These are phyloP conservation scores for Penicillium sp. DNA, from an alignment of 2,329 filamentous ascomycete species.

Conservation along the genomic window DNA sequence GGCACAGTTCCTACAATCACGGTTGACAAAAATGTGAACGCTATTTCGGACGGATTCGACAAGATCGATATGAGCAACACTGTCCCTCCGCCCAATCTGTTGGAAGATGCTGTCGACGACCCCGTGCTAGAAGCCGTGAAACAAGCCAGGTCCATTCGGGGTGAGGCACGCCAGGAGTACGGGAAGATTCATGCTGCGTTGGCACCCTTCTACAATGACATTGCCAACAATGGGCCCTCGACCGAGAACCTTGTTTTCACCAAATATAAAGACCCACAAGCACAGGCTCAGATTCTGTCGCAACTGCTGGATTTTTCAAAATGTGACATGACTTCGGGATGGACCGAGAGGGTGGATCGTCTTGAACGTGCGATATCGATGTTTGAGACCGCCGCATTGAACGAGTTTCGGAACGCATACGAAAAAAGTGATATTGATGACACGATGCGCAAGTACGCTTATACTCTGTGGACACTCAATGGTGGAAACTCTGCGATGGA, in stretches of 20 bases:
- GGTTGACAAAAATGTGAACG: conserved; percentile 24
- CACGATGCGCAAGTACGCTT: conserved; percentile 81
- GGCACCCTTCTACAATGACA: conserved; percentile 81
- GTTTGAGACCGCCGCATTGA: conserved; percentile 84
- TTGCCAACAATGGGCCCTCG: conserved; percentile 64
- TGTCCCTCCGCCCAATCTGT: conserved; percentile 22
- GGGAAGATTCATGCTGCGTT: conserved; percentile 85
- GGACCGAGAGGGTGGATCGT: conserved; percentile 64
- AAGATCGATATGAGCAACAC: conserved; percentile 58
- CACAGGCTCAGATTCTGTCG: conserved; percentile 82
- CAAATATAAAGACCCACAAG: conserved; percentile 79
- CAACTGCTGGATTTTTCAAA: conserved; percentile 74
- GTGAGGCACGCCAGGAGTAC: conserved; percentile 82
- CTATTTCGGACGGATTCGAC: conserved; percentile 70
- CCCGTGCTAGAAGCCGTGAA: conserved; percentile 66
- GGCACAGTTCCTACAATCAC: conserved; percentile 14
- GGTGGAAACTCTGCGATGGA: conserved; percentile 75
- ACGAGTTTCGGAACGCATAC: conserved; percentile 90
- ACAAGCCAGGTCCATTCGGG: conserved; percentile 70
- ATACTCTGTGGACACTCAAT: conserved; percentile 77
- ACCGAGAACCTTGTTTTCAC: conserved; percentile 80
- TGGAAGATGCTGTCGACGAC: conserved; percentile 52
- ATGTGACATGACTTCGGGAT: conserved; percentile 75
- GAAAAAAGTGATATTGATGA: conserved; percentile 84
- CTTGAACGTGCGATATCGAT: conserved; percentile 69